These are phyloP conservation scores for Ascochyta koolunga DNA, from an alignment of 2,329 filamentous ascomycete genomes.

Conservation along the genomic window DNA sequence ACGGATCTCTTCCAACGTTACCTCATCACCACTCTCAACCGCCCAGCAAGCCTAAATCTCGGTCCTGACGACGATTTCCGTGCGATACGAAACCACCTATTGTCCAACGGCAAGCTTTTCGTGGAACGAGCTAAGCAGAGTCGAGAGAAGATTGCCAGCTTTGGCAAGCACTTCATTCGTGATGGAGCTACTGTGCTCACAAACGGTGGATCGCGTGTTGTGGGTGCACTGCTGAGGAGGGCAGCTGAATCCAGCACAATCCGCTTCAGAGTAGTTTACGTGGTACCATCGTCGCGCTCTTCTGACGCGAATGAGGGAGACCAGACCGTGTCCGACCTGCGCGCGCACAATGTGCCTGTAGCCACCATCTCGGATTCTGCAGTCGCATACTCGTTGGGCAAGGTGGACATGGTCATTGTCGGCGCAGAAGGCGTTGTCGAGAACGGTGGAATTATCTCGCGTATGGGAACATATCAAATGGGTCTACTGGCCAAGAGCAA, in stretches of 20 bases:
- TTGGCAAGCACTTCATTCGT: conserved; percentile 77
- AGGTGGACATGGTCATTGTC: conserved; percentile 72
- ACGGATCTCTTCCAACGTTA: conserved; percentile 96
- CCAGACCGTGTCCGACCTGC: conserved; percentile 72
- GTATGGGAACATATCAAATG: conserved; percentile 86
- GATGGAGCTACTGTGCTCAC: conserved; percentile 86
- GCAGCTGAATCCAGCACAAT: conserved; percentile 72
- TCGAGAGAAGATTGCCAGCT: conserved; percentile 79
- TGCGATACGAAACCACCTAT: conserved; percentile 78
- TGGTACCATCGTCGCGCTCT: conserved; percentile 44
- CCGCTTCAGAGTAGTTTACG: conserved; percentile 83
- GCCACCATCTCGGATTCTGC: conserved; percentile 78
- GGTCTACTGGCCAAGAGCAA: conserved; percentile 76
- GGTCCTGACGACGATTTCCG: conserved; percentile 74
- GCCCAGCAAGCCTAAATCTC: conserved; percentile 51
- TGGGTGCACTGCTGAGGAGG: conserved; percentile 75
- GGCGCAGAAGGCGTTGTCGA: conserved; percentile 86
- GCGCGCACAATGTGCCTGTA: conserved; percentile 78
- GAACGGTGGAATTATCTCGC: conserved; percentile 89
- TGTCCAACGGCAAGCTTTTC: conserved; percentile 86
- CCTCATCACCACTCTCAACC: conserved; percentile 74
- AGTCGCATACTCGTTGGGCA: conserved; percentile 78
- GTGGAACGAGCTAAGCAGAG: conserved; percentile 85
- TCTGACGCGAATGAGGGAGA: conserved; percentile 64
- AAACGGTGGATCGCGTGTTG: conserved; percentile 85